Base-by-base conservation (phyloP, 1,284 basidiomycete genomes). In the Trichosporon coremiiforme region DNA sequence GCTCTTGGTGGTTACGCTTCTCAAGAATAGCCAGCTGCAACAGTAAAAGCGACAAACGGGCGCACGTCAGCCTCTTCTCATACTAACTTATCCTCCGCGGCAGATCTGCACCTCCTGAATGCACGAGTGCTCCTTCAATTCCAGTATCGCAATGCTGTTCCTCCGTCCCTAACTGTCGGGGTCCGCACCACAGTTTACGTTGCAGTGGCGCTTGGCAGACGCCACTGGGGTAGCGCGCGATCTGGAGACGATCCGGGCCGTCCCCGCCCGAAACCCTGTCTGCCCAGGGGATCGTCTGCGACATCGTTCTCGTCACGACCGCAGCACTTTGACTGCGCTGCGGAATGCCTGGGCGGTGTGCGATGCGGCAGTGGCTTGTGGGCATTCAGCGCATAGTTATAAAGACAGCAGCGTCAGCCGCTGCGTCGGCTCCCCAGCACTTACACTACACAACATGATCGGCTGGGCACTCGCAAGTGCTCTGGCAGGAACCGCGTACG, bases 181-280 rank as follows among this genome's bases (percentile, higher is more conserved):
- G 8, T 4, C 50, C 22, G 50, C 50, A 53, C 50, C 50, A 53
- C 50, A 2, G 20, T 53, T 53, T 53, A 53, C 50, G 50, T 53
- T 53, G 50, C n/a, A 25, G 50, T 53, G 50, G 50, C 50, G 50
- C 50, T 53, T 25, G n/a, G 50, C 50, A 17, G 20, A 53, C 50
- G 50, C 50, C 50, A 53, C 50, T 53, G 20, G 22, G 50, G 22
- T 25, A 22, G 7, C n/a, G 20, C 20, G 50, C 50, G 9, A 22
- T 53, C 20, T 20, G 50, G 22, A 53, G 50, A 20, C 22, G 22
- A 8, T 20, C 50, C 50, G 50, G 50, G 50, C n/a, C 22, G n/a
- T 53, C 50, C 50, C 50, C 50, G 22, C 50, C 50, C 50, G 50
- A 25, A 25, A 53, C 50, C 50, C 50, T 53, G 50, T 53, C 9